Evolutionary conservation across 2,329 filamentous ascomycete species (phyloP), one percentile per base, ranked within the genome.

Genomic region (Tolypocladium tropicale): DNA sequence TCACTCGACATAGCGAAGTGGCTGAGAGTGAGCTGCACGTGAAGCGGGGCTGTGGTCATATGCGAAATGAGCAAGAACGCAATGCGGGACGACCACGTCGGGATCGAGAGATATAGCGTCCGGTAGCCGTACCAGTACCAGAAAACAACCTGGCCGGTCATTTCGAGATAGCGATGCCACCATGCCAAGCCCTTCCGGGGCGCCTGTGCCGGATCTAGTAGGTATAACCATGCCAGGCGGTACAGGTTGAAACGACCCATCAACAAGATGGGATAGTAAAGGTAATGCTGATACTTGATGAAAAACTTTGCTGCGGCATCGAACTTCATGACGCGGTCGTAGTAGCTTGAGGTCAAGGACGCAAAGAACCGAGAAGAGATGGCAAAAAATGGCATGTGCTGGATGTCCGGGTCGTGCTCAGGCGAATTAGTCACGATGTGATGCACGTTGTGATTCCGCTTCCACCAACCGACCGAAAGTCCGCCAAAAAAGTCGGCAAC

Each of bases 391-490:
- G 92, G 92, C 71, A 95, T 82, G 69, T 96, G 88, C 68, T 93
- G 84, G 63, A 96, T 97, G 68, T 97, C 93, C 0, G 94, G 93
- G 68, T 97, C 93, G 68, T 97, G 93, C 70, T 96, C 94, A 16
- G 92, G 89, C 48, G 88, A 88, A 70, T 99, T 99, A 21, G 94
- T 97, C 53, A 97, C 88, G 62, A 97, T 91, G 67, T 99, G 93
- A 68, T 97, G 93, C 10, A 96, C 91, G 66, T 97, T 97, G 72
- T 97, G 93, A 68, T 85, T 96, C 59, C 84, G 81, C 73, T 97
- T 97, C 93, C 94, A 99, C 94, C 94, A 99, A 48, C 93, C 90
- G 54, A 96, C 74, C 28, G 90, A 96, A 36, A 99, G 74, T 0
- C 94, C 94, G 37, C 94, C 94, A 23, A 94, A 75, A 64, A 88